Base-by-base conservation (phyloP, 495 filamentous ascomycete genomes). In the Zalerion maritima region DNA sequence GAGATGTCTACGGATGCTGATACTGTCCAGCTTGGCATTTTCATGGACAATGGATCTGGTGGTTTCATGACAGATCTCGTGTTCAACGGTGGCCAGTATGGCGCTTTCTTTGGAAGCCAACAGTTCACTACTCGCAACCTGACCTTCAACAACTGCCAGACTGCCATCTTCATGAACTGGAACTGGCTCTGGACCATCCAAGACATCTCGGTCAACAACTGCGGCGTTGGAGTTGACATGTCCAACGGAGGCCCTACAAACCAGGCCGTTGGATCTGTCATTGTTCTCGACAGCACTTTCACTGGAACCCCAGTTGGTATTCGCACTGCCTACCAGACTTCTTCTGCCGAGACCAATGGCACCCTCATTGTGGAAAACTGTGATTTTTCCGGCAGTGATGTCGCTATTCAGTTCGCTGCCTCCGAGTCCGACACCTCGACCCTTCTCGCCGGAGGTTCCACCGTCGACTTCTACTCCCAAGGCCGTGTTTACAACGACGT, bases 11-110 rank as follows among this genome's bases (percentile, higher is more conserved):
- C 67, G 31, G 79, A 76, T 36, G 73, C 73, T 10, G 64, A 57
- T 22, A 89, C 87, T 54, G 59, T 63, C 42, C 86, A 94, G 51
- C 68, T 81, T 55, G 87, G 87, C 45, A 77, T 96, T 47, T 94
- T 89, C 64, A 94, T 94, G 78, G 89, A 96, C 50, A 96, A 94
- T 43, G 91, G 89, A 25, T 78, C 71, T 14, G 85, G 81, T 29
- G 85, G 85, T 31, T 85, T 84, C 57, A 83, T 93, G 76, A 64
- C 64, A 22, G 85, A 94, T 49, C 59, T 94, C 16, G 72, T 67
- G 25, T 92, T 92, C 66, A 83, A 83, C 42, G 87, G 87, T 32
- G 87, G 87, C 42, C 67, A 69, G 34, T 81, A 75, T 45, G 83
- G 85, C 11, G 75, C 78, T 36, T 87, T 84, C 61, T 65, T 91